Evolutionary conservation across 2,329 filamentous ascomycete species (phyloP).

Genomic region (Nothopassalora personata): DNA sequence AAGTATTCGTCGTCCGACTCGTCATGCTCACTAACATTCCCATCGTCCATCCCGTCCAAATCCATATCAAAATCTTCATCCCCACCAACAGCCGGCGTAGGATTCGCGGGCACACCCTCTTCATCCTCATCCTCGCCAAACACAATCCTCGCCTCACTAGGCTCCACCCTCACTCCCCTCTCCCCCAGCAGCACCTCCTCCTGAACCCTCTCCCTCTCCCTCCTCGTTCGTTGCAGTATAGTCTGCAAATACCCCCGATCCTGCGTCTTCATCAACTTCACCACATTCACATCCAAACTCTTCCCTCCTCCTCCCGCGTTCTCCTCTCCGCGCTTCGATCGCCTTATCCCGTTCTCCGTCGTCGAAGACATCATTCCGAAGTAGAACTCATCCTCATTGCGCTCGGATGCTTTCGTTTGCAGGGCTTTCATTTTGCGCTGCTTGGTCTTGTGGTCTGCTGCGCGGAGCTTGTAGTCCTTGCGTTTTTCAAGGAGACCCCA

Average conservation of each 20-base stretch:
- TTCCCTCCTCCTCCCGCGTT: constrained; percentile 30
- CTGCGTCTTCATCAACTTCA: constrained; percentile 61
- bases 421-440: constrained; percentile 55
- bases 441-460: constrained; percentile 59
- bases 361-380: constrained; percentile 58
- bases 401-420: constrained; percentile 54
- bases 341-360: constrained; percentile 44
- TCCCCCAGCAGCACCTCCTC: constrained; percentile 29
- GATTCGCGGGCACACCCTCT: constrained; percentile 8
- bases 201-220: constrained; percentile 49
- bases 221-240: constrained; percentile 51
- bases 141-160: constrained; percentile 31
- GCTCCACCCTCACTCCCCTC: constrained; percentile 38
- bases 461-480: constrained; percentile 69
- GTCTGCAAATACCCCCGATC: constrained; percentile 58
- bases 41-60: constrained; percentile 17
- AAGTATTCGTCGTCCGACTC: constrained; percentile 25
- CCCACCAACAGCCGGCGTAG: neutral
- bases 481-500: constrained; percentile 94
- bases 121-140: constrained; percentile 34
- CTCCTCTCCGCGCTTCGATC: constrained; percentile 43
- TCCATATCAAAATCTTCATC: constrained; percentile 19
- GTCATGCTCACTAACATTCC: constrained; percentile 20
- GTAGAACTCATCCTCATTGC: constrained; percentile 62
- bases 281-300: constrained; percentile 50